Evolutionary conservation across 2,329 filamentous ascomycete species (phyloP).

Genomic region (Podosphaera fusca): DNA sequence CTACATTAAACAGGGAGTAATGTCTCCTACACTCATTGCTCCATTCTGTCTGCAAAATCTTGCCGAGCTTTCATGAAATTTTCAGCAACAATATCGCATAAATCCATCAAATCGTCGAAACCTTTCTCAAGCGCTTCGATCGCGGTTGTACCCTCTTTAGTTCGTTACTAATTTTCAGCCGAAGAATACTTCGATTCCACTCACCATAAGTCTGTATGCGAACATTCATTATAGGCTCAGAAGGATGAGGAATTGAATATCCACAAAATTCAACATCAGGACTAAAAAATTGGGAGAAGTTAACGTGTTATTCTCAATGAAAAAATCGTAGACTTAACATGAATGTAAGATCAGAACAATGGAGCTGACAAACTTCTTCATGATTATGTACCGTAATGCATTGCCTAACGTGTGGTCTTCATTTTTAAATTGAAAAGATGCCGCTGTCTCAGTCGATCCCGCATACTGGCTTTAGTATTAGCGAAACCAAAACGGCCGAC

Average conservation of each 20-base stretch:
- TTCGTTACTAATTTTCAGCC: constrained; percentile 2
- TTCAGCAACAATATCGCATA: constrained; percentile 83
- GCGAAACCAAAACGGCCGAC: too few relatives aligned
- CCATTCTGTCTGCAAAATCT: constrained; percentile 20
- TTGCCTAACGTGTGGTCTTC: constrained; percentile 95
- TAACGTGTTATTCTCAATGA: background rate
- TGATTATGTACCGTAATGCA: constrained; percentile 80
- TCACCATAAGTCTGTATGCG: constrained; percentile 91
- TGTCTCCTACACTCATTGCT: constrained; percentile 2
- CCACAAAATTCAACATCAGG: constrained; percentile 95
- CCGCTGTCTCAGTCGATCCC: constrained; percentile 65
- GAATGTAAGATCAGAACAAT: background rate
- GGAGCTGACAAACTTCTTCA: constrained; percentile 62
- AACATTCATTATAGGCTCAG: constrained; percentile 88
- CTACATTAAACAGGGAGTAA: background rate
- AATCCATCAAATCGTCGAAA: constrained; percentile 63
- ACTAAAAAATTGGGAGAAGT: constrained; percentile 22
- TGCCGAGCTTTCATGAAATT: constrained; percentile 56
- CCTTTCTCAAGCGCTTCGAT: constrained; percentile 79
- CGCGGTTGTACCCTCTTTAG: constrained; percentile 53
- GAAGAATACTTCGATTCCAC: constrained; percentile 13
- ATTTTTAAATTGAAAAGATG: constrained; percentile 81
- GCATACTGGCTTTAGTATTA: constrained; percentile 35
- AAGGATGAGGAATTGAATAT: constrained; percentile 92
- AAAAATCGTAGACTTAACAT: too few relatives aligned